Percentiles rank a stretch among this genome's conserved stretches.
Conservation (phyloP, 441 rosid genomes). For the Gossypium laxum region DNA sequence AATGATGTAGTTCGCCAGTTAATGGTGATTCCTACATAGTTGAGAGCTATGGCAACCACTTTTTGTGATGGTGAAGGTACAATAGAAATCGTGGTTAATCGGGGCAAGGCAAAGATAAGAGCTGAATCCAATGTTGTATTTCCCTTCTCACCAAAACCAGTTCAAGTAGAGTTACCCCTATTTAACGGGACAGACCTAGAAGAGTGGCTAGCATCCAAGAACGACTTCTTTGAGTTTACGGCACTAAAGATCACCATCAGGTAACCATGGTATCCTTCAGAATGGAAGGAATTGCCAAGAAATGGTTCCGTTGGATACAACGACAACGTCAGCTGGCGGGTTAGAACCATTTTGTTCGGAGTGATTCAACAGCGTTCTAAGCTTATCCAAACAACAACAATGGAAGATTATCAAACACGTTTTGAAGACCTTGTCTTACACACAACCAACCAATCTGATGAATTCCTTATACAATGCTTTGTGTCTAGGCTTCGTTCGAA, state of each 20-base stretch:
- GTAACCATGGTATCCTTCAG: not conserved
- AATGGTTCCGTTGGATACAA: not conserved
- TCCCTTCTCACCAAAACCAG: too few relatives aligned
- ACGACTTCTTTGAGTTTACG: too few relatives aligned
- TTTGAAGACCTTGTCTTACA: not conserved
- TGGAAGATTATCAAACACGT: not conserved
- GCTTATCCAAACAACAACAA: too few relatives aligned
- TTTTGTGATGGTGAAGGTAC: not conserved
- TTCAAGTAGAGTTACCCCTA: too few relatives aligned
- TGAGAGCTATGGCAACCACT: not conserved
- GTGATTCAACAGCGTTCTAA: too few relatives aligned
- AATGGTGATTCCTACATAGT: too few relatives aligned
- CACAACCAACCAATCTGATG: not conserved
- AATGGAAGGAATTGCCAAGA: not conserved
- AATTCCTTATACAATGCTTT: too few relatives aligned
- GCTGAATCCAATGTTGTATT: not conserved
- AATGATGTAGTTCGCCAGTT: too few relatives aligned
- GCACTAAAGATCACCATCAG: not conserved
- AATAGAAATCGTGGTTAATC: not conserved
- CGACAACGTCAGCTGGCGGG: not conserved
- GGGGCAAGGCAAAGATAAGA: not conserved
- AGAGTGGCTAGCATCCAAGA: too few relatives aligned
- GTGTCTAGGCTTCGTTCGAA: rapidly evolving
- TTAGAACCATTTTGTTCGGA: too few relatives aligned
- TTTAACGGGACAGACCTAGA: too few relatives aligned